A percentile compares a stretch with the other conserved stretches of the same genome.
Evolutionary conservation across 805 yeast species (phyloP).

Genomic region (Ogataea philodendri): DNA sequence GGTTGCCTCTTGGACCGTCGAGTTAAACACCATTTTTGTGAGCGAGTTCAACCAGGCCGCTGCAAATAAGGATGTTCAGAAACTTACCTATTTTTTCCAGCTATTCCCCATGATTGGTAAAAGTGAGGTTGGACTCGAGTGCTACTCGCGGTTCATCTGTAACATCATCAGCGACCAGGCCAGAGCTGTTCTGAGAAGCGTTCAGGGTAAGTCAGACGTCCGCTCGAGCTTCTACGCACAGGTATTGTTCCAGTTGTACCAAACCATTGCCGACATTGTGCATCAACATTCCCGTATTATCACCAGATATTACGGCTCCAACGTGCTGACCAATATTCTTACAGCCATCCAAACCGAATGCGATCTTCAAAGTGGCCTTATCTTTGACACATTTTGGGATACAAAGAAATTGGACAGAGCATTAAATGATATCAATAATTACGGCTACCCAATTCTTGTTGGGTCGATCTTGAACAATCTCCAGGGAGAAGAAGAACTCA

Average conservation of each 20-base stretch:
- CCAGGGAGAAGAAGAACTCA: conserved; percentile 22
- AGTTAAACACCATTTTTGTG: conserved; percentile 56
- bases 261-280: conserved; percentile 78
- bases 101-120: conserved; percentile 84
- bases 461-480: conserved; percentile 33
- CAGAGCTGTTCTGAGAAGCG: conserved; percentile 56
- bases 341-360: conserved; percentile 79
- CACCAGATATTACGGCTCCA: conserved; percentile 64
- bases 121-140: conserved; percentile 65
- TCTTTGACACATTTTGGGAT: conserved; percentile 83
- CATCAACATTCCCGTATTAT: conserved; percentile 85
- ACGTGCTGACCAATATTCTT: conserved; percentile 64
- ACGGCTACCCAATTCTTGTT: conserved; percentile 50
- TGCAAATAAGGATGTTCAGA: conserved; percentile 56
- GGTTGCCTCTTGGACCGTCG: conserved; percentile 55
- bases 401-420: conserved; percentile 56
- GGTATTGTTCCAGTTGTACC: conserved; percentile 67
- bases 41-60: conserved; percentile 73
- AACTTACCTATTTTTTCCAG: conserved; percentile 75
- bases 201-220: conserved; percentile 35
- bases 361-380: conserved; percentile 88
- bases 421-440: conserved; percentile 53
- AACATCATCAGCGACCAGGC: conserved; percentile 78
- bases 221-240: conserved; percentile 56
- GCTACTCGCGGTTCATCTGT: conserved; percentile 85